These are phyloP conservation scores for Cercospora sojina DNA, from an alignment of 2,329 filamentous ascomycete species.

Conservation along the genomic window DNA sequence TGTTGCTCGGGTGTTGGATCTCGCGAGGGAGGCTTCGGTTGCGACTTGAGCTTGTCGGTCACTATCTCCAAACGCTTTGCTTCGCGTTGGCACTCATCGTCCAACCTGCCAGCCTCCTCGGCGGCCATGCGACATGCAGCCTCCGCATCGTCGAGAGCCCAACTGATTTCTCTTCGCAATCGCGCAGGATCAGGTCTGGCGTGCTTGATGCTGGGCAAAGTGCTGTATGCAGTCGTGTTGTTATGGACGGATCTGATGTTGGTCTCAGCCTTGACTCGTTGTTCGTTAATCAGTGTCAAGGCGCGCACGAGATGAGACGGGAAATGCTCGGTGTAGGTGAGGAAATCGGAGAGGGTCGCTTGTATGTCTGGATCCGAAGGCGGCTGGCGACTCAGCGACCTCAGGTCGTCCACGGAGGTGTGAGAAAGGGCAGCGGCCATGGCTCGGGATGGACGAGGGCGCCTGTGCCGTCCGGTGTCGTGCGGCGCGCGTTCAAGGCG, in stretches of 20 bases:
- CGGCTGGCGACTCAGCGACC: constrained; percentile 37
- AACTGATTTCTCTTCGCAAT: constrained; percentile 58
- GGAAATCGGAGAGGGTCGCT: constrained; percentile 65
- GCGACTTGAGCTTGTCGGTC: constrained; percentile 60
- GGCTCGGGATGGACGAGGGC: not conserved
- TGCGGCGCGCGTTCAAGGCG: not conserved
- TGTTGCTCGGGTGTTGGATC: constrained; percentile 55
- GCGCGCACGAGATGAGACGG: constrained; percentile 64
- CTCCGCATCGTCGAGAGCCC: constrained; percentile 43
- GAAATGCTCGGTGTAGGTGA: constrained; percentile 69
- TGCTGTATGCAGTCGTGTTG: constrained; percentile 50
- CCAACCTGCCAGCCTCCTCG: constrained; percentile 37
- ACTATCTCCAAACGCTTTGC: constrained; percentile 59
- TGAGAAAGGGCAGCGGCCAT: constrained; percentile 30
- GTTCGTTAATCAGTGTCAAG: constrained; percentile 59
- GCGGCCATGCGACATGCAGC: constrained; percentile 38
- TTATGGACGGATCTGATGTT: constrained; percentile 49
- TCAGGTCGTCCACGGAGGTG: constrained; percentile 31
- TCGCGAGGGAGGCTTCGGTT: constrained; percentile 60
- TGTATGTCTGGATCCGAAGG: constrained; percentile 61
- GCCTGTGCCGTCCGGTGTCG: not conserved
- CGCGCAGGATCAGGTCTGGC: constrained; percentile 52
- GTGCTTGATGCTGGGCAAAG: constrained; percentile 51
- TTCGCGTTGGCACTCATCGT: constrained; percentile 38
- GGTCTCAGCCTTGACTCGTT: constrained; percentile 47